phyloP scores from a whole-genome alignment of 1,284 basidiomycete species.

The Trametes sp. region DNA sequence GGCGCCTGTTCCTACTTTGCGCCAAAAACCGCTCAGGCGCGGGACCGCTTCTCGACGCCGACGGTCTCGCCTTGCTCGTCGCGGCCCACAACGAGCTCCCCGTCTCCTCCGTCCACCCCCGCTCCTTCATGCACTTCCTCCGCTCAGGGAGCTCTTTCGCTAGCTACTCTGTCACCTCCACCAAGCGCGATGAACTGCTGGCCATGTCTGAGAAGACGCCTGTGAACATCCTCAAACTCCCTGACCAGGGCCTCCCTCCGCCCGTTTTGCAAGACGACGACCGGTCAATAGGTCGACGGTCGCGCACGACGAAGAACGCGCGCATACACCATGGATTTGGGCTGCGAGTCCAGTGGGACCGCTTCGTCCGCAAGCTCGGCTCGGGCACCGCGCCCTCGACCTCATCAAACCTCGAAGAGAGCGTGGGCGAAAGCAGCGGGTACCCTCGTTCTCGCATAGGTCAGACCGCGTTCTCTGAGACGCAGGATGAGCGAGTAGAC shows the following conservation, averaged over 20 bases:
- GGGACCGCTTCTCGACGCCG: not conserved
- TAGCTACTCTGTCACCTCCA: slow-evolving; percentile 29
- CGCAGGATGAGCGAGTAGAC: slow-evolving; percentile 56
- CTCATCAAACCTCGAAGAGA: slow-evolving; percentile 49
- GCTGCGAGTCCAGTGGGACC: slow-evolving; percentile 51
- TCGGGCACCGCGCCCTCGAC: slow-evolving; percentile 52
- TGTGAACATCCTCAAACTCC: slow-evolving; percentile 18
- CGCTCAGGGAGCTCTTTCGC: slow-evolving; percentile 33
- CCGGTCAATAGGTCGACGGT: slow-evolving; percentile 25
- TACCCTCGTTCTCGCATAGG: slow-evolving; percentile 30
- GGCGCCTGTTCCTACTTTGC: not conserved
- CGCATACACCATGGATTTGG: slow-evolving; percentile 46
- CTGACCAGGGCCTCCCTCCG: slow-evolving; percentile 26
- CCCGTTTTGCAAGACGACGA: slow-evolving; percentile 31
- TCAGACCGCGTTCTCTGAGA: slow-evolving; percentile 37
- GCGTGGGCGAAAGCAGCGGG: slow-evolving; percentile 50
- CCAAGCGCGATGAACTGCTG: slow-evolving; percentile 32
- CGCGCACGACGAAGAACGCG: slow-evolving; percentile 42
- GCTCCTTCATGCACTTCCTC: slow-evolving; percentile 29
- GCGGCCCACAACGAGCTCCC: not conserved
- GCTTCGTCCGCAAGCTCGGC: slow-evolving; percentile 52
- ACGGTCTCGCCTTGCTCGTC: not conserved
- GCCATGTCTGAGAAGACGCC: slow-evolving; percentile 21
- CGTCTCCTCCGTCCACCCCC: slow-evolving; percentile 4
- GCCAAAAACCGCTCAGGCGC: not conserved